These are phyloP conservation scores for Sphaerulina populicola DNA, from an alignment of 2,329 filamentous ascomycete genomes.

Conservation along the genomic window DNA sequence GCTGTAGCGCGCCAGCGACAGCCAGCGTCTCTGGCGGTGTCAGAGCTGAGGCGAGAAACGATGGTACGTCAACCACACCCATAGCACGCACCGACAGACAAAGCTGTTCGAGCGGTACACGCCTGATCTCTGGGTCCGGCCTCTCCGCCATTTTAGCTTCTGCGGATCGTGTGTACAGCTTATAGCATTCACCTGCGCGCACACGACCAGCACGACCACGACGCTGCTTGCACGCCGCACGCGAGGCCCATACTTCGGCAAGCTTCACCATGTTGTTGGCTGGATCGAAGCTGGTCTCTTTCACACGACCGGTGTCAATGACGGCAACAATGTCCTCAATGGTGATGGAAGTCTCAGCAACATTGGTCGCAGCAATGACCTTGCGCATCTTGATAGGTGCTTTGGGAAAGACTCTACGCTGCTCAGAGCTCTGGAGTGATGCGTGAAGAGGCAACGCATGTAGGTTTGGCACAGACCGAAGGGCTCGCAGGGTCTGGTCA, in stretches of 20 bases:
- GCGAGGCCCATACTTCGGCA: slow-evolving; percentile 90
- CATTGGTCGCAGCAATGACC: slow-evolving; percentile 89
- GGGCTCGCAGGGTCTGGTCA: slow-evolving; percentile 62
- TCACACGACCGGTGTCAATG: slow-evolving; percentile 89
- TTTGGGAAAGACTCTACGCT: slow-evolving; percentile 72
- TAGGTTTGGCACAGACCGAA: slow-evolving; percentile 57
- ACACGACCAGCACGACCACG: slow-evolving; percentile 91
- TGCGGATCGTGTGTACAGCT: slow-evolving; percentile 80
- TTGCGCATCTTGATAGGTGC: slow-evolving; percentile 77
- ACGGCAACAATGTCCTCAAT: slow-evolving; percentile 96
- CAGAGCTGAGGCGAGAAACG: slow-evolving; percentile 75
- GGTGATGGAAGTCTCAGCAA: slow-evolving; percentile 96
- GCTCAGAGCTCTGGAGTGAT: slow-evolving; percentile 78
- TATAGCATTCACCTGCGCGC: slow-evolving; percentile 84
- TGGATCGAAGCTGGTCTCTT: slow-evolving; percentile 90
- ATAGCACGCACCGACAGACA: slow-evolving; percentile 92
- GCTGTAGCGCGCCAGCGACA: slow-evolving; percentile 72
- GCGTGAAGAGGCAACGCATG: slow-evolving; percentile 85
- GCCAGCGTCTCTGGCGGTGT: slow-evolving; percentile 81
- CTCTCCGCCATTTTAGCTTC: slow-evolving; percentile 78
- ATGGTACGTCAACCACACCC: slow-evolving; percentile 73
- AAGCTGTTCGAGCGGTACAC: slow-evolving; percentile 87
- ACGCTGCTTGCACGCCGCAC: slow-evolving; percentile 87
- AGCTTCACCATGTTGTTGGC: slow-evolving; percentile 89
- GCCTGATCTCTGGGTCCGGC: slow-evolving; percentile 85